Conservation (phyloP, 164 flowering plant genomes). For the Malania oleifera region DNA sequence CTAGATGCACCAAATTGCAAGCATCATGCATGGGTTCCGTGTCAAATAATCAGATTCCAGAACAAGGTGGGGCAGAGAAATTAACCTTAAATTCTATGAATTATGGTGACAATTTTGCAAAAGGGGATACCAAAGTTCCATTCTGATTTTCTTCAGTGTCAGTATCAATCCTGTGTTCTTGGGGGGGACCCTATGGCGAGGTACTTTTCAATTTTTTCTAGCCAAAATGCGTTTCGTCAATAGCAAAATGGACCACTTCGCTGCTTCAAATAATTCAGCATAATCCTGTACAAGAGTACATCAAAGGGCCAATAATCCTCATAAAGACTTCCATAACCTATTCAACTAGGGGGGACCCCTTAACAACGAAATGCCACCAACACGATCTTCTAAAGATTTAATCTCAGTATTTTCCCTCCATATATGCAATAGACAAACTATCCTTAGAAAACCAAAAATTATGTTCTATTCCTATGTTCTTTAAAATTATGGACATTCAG, state of each 20-base stretch:
- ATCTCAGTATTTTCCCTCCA: no score
- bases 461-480: no score
- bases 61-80: neutral
- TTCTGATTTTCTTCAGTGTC: conserved; percentile 7
- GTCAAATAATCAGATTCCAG: neutral
- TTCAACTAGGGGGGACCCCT: neutral
- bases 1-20: neutral
- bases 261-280: conserved; percentile 12
- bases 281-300: conserved; percentile 2
- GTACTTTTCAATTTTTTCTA: conserved; percentile 10
- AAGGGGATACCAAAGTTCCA: neutral
- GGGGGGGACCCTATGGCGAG: neutral
- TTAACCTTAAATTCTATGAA: neutral
- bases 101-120: neutral
- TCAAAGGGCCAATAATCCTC: neutral
- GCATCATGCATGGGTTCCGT: conserved; percentile 14
- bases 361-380: neutral
- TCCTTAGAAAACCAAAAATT: no score
- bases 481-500: no score
- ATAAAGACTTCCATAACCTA: neutral
- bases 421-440: neutral
- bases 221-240: neutral
- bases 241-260: conserved; percentile 22
- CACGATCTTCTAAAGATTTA: neutral
- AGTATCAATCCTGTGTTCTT: conserved; percentile 9